Evolutionary conservation across 2,329 filamentous ascomycete genomes (phyloP), one percentile per base, ranked within the genome.

Genomic region (Didymosphaeria variabile): DNA sequence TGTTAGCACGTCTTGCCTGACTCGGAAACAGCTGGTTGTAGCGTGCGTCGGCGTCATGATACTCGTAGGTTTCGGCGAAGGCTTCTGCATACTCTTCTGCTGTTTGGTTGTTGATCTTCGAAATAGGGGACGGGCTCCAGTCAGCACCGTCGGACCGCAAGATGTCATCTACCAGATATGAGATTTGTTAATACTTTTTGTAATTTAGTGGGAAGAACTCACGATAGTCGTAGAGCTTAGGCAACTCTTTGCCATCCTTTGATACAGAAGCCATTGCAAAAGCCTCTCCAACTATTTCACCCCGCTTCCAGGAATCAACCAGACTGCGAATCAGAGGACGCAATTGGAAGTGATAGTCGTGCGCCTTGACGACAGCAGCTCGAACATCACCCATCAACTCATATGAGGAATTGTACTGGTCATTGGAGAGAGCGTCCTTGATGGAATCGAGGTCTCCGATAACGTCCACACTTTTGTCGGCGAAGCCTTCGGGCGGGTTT

Each of bases 11-110:
- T 6, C 17, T 13, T 13, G 64, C 54, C 3, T 61, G 63, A 13
- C 65, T 67, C 17, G 61, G 50, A 47, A 77, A 75, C 1, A 75
- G 21, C 3, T 42, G 32, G 36, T 78, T 76, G 58, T 72, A 78
- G 8, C 69, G 66, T 8, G 72, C 68, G 57, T 78, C 73, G 1
- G 65, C 64, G 38, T 77, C 74, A 26, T 76, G 73, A 23, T 53
- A 67, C 1, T 40, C 32, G 8, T 31, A 45, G 6, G 57, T 58
- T 1, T 62, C 52, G 17, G 74, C 71, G 31, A 66, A 54, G 15
- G 64, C 44, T 19, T 71, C 66, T 23, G 77, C 55, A 36, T 66
- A 76, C 3, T 61, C 64, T 19, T 67, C 56, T 3, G 69, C 70
- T 47, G 70, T 60, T 15, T 69, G 47, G 7, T 67, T 73, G 54